A percentile compares a stretch with the other conserved stretches of the same genome.
These are phyloP conservation scores for Termitomyces sp. DNA, from an alignment of 1,284 basidiomycete species.

Conservation along the genomic window DNA sequence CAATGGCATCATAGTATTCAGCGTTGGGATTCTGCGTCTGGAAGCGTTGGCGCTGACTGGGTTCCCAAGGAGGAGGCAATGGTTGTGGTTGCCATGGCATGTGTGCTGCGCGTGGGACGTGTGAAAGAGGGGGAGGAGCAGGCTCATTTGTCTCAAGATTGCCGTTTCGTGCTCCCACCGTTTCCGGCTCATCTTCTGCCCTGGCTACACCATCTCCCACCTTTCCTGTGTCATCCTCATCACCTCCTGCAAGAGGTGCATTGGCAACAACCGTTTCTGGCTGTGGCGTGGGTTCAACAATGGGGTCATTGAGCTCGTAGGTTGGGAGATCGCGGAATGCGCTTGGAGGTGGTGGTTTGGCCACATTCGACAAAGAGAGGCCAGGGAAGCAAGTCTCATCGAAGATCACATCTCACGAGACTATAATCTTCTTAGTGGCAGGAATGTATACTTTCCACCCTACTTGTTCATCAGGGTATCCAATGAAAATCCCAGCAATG, in stretches of 20 bases:
- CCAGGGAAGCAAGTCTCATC: constrained; percentile 2
- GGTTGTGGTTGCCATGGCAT: not conserved
- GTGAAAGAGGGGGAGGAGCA: too few species aligned
- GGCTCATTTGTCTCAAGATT: not conserved
- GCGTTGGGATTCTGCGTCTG: not conserved
- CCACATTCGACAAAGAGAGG: not conserved
- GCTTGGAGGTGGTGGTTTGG: not conserved
- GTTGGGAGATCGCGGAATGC: too few species aligned
- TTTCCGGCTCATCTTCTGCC: not conserved
- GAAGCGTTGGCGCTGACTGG: not conserved
- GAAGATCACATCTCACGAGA: not conserved
- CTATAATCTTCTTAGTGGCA: not conserved
- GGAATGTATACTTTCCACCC: constrained; percentile 6
- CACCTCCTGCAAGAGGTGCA: not conserved
- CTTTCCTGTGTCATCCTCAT: not conserved
- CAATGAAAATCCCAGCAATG: not conserved
- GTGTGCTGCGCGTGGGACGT: not conserved
- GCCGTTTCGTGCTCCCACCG: not conserved
- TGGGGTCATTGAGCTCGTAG: too few species aligned
- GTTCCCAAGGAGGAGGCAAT: not conserved
- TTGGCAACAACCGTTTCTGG: too few species aligned
- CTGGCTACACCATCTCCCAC: not conserved
- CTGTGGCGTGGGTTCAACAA: too few species aligned
- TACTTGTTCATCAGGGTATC: not conserved
- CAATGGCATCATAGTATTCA: not conserved